Conservation (phyloP, 352 stramenopile species). For the Pythium aquatile region DNA sequence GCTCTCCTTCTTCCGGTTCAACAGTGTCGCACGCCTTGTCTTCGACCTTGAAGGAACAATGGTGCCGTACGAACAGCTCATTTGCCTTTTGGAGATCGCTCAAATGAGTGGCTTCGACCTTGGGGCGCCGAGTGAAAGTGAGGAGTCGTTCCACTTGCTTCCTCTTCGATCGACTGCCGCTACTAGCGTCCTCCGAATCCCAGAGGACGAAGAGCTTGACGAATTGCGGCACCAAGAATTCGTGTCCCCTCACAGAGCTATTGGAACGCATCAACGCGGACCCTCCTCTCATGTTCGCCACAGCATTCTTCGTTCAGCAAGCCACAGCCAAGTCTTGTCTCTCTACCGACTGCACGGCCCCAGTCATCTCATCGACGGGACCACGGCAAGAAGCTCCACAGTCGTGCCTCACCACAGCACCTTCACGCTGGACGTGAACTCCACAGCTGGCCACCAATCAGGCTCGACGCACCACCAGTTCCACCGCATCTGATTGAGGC, state of each 20-base stretch:
- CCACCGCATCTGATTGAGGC: not conserved
- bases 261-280: not conserved
- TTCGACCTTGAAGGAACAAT: constrained; percentile 40
- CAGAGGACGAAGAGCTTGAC: not conserved
- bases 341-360: not conserved
- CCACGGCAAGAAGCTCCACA: not conserved
- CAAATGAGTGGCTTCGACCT: not conserved
- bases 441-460: not conserved
- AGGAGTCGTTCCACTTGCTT: not conserved
- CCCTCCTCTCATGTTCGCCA: not conserved
- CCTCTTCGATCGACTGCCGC: not conserved
- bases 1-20: constrained; percentile 57
- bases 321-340: not conserved
- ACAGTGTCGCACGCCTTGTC: constrained; percentile 51
- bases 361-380: not conserved
- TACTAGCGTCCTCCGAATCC: not conserved
- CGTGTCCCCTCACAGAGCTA: not conserved
- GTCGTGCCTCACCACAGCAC: not conserved
- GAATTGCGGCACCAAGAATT: not conserved
- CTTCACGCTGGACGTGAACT: not conserved
- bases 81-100: not conserved
- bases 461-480: constrained; percentile 6
- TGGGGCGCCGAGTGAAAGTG: not conserved
- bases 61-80: constrained; percentile 43
- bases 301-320: not conserved